phyloP scores from a whole-genome alignment of 2,329 filamentous ascomycete genomes.

The Scytalidium lignicola region DNA sequence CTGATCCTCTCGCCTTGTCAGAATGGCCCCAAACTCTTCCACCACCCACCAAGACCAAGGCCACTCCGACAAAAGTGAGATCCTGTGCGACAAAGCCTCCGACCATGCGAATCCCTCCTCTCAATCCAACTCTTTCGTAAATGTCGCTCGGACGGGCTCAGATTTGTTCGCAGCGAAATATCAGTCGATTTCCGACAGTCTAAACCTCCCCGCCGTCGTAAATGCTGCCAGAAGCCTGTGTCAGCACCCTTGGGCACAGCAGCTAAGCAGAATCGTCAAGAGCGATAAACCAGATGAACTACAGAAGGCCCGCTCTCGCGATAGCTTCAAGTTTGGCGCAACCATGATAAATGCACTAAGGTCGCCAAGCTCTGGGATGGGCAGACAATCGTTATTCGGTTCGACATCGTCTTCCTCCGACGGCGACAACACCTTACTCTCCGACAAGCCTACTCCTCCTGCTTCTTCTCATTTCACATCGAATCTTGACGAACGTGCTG shows the following conservation, averaged over 20 bases:
- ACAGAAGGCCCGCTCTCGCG: background rate
- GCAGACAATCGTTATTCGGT: background rate
- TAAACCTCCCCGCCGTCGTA: background rate
- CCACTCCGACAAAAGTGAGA: background rate
- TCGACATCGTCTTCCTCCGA: background rate
- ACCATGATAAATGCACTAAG: background rate
- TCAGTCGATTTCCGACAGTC: background rate
- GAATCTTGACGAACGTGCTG: background rate
- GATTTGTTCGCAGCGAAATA: background rate
- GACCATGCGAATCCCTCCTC: background rate
- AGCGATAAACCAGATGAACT: background rate
- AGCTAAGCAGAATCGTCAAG: background rate
- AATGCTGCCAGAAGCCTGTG: background rate
- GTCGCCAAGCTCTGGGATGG: background rate
- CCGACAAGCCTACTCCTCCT: background rate
- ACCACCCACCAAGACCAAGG: background rate
- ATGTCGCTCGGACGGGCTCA: background rate
- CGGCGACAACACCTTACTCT: background rate
- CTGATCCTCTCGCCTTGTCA: background rate
- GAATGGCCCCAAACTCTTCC: background rate
- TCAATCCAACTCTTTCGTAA: background rate
- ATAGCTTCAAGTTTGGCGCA: background rate
- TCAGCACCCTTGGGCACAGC: background rate
- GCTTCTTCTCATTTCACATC: background rate
- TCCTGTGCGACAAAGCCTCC: background rate